A percentile compares a stretch with the other conserved stretches of the same genome.
These are phyloP conservation scores for Fragosphaeria purpurea DNA, from an alignment of 2,329 filamentous ascomycete species.

Conservation along the genomic window DNA sequence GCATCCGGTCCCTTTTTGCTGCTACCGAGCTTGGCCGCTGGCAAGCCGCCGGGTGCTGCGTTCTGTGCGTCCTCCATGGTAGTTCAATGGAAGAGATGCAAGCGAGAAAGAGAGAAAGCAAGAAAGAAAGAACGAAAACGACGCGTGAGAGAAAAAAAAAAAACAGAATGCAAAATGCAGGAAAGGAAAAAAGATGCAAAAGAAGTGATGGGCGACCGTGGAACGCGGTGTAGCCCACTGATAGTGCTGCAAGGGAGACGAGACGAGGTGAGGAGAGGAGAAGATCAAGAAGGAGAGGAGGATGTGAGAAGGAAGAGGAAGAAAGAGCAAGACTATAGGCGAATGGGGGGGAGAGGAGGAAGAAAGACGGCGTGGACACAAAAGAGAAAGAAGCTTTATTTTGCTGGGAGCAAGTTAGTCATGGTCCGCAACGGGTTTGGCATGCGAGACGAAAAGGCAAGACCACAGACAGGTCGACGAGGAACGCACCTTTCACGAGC, in stretches of 20 bases:
- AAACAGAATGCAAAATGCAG: background rate
- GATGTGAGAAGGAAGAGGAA: background rate
- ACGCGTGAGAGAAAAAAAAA: background rate
- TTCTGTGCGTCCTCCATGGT: conserved; percentile 56
- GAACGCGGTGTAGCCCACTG: too few species aligned
- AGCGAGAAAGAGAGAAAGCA: background rate
- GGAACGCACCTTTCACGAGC: too few species aligned
- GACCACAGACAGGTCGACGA: too few species aligned
- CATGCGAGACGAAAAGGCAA: too few species aligned
- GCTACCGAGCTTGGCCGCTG: conserved; percentile 53
- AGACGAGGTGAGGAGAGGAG: background rate
- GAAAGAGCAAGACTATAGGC: too few species aligned
- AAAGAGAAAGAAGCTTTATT: too few species aligned
- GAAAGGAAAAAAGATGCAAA: too few species aligned
- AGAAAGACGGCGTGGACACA: too few species aligned
- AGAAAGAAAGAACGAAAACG: conserved; percentile 1
- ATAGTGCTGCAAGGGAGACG: background rate
- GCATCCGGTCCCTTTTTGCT: conserved; percentile 52
- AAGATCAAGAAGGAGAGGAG: background rate
- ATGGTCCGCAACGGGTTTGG: too few species aligned
- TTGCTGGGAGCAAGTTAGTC: too few species aligned
- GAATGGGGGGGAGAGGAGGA: too few species aligned
- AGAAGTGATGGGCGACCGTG: too few species aligned
- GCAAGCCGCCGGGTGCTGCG: conserved; percentile 50
- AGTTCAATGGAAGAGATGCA: background rate